Evolutionary conservation across 768 basidiomycete species (phyloP).

Genomic region (Naganishia kalamii): DNA sequence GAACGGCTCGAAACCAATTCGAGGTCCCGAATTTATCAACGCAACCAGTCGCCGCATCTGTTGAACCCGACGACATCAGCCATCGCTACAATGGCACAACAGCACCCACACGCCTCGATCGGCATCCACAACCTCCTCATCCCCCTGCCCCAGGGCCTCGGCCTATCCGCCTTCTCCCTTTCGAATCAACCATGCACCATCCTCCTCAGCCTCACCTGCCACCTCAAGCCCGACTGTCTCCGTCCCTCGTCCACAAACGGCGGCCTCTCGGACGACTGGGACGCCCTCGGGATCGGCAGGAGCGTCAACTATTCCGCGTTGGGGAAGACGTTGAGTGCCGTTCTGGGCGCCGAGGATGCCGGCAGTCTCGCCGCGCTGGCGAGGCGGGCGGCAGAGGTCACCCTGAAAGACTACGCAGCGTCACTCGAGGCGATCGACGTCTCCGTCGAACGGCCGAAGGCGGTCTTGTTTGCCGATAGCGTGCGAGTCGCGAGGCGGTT

Average conservation of each 20-base stretch:
- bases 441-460: conserved; percentile 52
- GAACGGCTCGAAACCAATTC: no score
- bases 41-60: no score
- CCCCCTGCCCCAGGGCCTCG: conserved; percentile 41
- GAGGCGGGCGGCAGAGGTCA: conserved; percentile 48
- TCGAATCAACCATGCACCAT: conserved; percentile 55
- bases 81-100: no score
- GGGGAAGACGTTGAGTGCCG: conserved; percentile 48
- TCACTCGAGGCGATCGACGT: conserved; percentile 49
- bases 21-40: no score
- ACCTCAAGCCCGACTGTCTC: conserved; percentile 51
- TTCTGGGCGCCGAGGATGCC: conserved; percentile 28
- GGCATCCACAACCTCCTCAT: conserved; percentile 43
- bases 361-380: conserved; percentile 52
- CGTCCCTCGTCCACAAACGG: conserved; percentile 11
- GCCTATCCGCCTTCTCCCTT: conserved; percentile 42
- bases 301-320: conserved; percentile 64
- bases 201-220: conserved; percentile 50
- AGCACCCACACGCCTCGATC: conserved; percentile 8
- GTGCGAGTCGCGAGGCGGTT: conserved; percentile 49
- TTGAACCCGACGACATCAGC: no score
- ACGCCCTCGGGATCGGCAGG: conserved; percentile 52
- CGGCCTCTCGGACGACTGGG: conserved; percentile 51
- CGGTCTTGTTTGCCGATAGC: conserved; percentile 54
- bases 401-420: conserved; percentile 47